Percentiles rank a stretch among this genome's conserved stretches.
These are phyloP conservation scores for Phoenix roebelenii DNA, from an alignment of 176 grass and related monocot species.

Conservation along the genomic window DNA sequence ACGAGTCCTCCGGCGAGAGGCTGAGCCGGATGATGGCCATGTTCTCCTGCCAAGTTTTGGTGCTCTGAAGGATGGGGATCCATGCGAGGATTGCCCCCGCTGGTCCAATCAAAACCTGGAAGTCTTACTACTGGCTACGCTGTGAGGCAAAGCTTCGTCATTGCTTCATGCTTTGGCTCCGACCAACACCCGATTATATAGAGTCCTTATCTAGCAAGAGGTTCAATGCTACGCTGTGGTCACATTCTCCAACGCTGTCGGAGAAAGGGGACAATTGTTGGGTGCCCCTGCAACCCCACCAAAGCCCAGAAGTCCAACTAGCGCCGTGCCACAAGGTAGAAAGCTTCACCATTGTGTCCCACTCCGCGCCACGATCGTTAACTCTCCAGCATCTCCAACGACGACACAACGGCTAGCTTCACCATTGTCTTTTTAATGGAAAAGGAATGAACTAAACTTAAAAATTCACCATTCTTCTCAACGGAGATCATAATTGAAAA, in stretches of 20 bases:
- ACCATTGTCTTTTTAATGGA: neutral
- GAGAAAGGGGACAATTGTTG: neutral
- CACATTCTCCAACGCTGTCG: slow-evolving; percentile 32
- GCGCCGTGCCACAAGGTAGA: too few relatives aligned
- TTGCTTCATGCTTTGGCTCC: slow-evolving; percentile 56
- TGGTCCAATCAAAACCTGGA: slow-evolving; percentile 61
- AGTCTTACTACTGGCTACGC: slow-evolving; percentile 82
- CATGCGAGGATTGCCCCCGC: slow-evolving; percentile 62
- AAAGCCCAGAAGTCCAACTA: too few relatives aligned
- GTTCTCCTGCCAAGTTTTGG: slow-evolving; percentile 67
- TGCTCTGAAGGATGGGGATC: slow-evolving; percentile 78
- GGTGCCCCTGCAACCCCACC: slow-evolving; percentile 33
- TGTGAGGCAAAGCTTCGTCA: slow-evolving; percentile 49
- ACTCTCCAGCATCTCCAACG: slow-evolving; percentile 43
- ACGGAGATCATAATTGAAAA: too few relatives aligned
- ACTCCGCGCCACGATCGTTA: too few relatives aligned
- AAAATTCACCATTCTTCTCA: too few relatives aligned
- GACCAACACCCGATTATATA: slow-evolving; percentile 5
- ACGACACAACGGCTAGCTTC: slow-evolving; percentile 4
- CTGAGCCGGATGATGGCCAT: slow-evolving; percentile 75
- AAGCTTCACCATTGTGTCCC: too few relatives aligned
- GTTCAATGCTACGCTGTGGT: too few relatives aligned
- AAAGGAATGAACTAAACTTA: too few relatives aligned
- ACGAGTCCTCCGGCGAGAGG: slow-evolving; percentile 69
- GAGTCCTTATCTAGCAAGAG: slow-evolving; percentile 6